Base-by-base conservation (phyloP, 176 grass and related monocot species). In the Tillandsia leiboldiana region DNA sequence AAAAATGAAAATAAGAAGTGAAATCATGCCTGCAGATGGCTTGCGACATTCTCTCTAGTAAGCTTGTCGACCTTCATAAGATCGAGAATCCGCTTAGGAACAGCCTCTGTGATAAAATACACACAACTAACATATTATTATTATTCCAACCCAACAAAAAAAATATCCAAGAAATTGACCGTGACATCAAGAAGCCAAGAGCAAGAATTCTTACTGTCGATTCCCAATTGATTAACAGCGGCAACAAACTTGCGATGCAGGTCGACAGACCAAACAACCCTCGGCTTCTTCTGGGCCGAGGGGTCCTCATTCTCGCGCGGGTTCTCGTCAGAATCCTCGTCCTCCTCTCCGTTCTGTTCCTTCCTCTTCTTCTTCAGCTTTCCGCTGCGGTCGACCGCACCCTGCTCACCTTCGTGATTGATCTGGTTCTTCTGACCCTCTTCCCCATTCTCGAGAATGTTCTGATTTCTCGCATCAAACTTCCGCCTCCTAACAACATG, bases 1-100 rank as follows among this genome's bases (percentile, higher is more conserved):
- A 7, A 42, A 7, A 42, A 42, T 42, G 33, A 42, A 42, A 7
- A 42, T 42, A 42, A 42, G 33, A 42, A 42, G 3, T 42, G 33
- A 56, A 73, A 80, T 5, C 50, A 69, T 70, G 87, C 92, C 77
- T 96, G 92, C 0, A 96, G 63, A 78, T 96, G 92, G 42, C 88
- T 96, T 7, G 85, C 83, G 8, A 91, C 52, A 64, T 79, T 73
- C 28, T 89, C 80, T 79, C 88, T 84, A 2, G 57, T 91, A 15
- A 96, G 65, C 15, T 83, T 50, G 1, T 82, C 64, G 2, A 86
- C 75, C 52, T 79, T 82, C 92, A 96, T 96, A 59, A 75, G 67
- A 24, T 86, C 72, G 0, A 86, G 12, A 77, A 96, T 91, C 51
- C 75, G 86, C 48, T 82, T 96, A 11, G 88, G 92, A 67, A 76